Evolutionary conservation across 2,329 filamentous ascomycete genomes (phyloP), one percentile per base, ranked within the genome.

Genomic region (Fusarium sp.): DNA sequence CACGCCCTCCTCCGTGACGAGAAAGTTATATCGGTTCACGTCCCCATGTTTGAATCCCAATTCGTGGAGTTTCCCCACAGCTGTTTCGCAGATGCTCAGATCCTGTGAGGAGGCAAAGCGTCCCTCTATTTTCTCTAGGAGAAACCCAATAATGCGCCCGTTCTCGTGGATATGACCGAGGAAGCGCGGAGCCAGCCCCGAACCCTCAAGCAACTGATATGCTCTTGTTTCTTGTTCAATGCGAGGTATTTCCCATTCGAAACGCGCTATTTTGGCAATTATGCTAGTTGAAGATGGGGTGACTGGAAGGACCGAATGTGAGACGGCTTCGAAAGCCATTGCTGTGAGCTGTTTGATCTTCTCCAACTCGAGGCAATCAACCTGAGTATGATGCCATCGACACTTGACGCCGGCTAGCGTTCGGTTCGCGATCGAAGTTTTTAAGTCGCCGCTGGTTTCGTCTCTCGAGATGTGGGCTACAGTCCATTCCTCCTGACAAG

Each of bases 181-280:
- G 8, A 26, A 26, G 26, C 26, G 26, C 8, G 26, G 26, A 10
- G 26, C 26, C 26, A 26, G 8, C 26, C 26, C 8, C 1, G 26
- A 26, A 26, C 26, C 26, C 26, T 26, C 26, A 26, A 26, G 26
- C 9, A 26, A 26, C 26, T 10, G 26, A 9, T 26, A 26, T 26
- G 26, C 26, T 10, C 2, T 26, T 26, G 26, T 26, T 26, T 26
- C 26, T 10, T 26, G 26, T 26, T 26, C 26, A 3, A 26, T 26
- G 9, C 26, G 26, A 26, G 26, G 26, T 10, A 26, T 8, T 7
- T 26, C 75, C 76, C 73, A 78, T 54, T 75, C 70, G 39, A 78
- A 78, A 47, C 75, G 71, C 33, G 76, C 75, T 60, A 76, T 75
- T 59, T 78, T 78, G 53, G 75, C 74, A 52, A 79, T 57, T 14